These are phyloP conservation scores for Coemansia sp. DNA, from an alignment of 192 early-diverging fungal species.

Conservation along the genomic window DNA sequence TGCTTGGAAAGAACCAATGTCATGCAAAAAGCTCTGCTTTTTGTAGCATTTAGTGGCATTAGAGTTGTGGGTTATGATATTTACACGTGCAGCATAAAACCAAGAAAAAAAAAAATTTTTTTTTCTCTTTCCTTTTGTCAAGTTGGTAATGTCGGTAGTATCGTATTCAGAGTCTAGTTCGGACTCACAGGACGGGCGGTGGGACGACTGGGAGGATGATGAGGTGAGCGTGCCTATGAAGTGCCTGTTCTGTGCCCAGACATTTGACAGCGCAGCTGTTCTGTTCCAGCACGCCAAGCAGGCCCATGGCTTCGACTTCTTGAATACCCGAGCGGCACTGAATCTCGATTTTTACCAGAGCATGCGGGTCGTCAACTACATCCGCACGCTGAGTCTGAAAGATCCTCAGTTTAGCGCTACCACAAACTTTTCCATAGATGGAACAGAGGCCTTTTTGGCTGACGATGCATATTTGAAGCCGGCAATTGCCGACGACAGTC, in stretches of 20 bases:
- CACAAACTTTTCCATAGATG: conserved; percentile 45
- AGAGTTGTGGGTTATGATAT: neutral
- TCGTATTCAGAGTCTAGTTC: conserved; percentile 52
- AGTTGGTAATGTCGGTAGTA: conserved; percentile 34
- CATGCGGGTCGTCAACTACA: conserved; percentile 56
- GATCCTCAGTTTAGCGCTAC: conserved; percentile 25
- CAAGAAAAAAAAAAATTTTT: conserved; percentile 6
- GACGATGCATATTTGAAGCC: conserved; percentile 69
- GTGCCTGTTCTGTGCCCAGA: conserved; percentile 69
- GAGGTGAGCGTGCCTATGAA: conserved; percentile 60
- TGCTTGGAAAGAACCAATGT: too few relatives aligned
- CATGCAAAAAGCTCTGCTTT: too few relatives aligned
- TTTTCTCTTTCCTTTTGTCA: neutral
- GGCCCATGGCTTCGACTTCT: conserved; percentile 69
- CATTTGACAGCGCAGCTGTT: conserved; percentile 50
- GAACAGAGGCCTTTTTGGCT: conserved; percentile 58
- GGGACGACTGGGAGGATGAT: conserved; percentile 69
- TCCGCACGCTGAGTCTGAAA: conserved; percentile 35
- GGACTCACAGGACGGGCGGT: conserved; percentile 60
- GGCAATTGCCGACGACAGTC: conserved; percentile 63
- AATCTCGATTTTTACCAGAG: conserved; percentile 85
- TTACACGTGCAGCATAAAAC: neutral
- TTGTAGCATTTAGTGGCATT: neutral
- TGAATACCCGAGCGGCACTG: conserved; percentile 33
- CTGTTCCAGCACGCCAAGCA: conserved; percentile 63